Evolutionary conservation across 2,329 filamentous ascomycete species (phyloP), one percentile per base, ranked within the genome.

Genomic region (Botrytis squamosa): DNA sequence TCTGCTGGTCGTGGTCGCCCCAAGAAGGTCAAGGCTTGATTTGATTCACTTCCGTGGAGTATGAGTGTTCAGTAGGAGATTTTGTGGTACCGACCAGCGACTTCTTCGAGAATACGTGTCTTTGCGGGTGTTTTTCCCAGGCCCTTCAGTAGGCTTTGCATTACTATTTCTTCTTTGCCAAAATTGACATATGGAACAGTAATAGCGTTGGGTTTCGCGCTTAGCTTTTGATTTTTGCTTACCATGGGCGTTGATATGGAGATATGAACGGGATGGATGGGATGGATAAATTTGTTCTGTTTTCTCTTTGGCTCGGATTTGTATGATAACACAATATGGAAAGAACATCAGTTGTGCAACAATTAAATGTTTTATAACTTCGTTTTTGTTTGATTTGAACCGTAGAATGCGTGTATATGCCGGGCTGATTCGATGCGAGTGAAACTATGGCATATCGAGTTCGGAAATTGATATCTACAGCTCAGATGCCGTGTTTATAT

Each of bases 1-100:
- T 62, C 71, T n/a, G 36, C 67, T 59, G 42, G 42, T n/a, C 72
- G 72, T 46, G 66, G 72, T 29, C 66, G 72, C 44, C 66, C 72
- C n/a, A 73, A 73, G 72, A 73, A 63, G 49, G n/a, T 33, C 10
- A 63, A 73, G 44, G 57, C 59, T 52, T 71, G 36, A 64, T 46
- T 55, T 69, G n/a, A 12, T 49, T 49, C n/a, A 20, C 16, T 57
- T 18, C 25, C 10, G 7, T 69, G 18, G n/a, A 44, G 14, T 57
- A 57, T n/a, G 40, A 14, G 25, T 52, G 29, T 55, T 67, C 16
- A 33, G 49, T 3, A 29, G 29, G 25, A 20, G 49, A 40, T 57
- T 38, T 33, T 69, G 6, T 42, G 49, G 36, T 33, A 42, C n/a
- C 16, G 18, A 20, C 46, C 42, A 33, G 49, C 20, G 16, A 4